Base-by-base conservation (phyloP, 768 basidiomycete genomes). In the Pisolithus microcarpus region DNA sequence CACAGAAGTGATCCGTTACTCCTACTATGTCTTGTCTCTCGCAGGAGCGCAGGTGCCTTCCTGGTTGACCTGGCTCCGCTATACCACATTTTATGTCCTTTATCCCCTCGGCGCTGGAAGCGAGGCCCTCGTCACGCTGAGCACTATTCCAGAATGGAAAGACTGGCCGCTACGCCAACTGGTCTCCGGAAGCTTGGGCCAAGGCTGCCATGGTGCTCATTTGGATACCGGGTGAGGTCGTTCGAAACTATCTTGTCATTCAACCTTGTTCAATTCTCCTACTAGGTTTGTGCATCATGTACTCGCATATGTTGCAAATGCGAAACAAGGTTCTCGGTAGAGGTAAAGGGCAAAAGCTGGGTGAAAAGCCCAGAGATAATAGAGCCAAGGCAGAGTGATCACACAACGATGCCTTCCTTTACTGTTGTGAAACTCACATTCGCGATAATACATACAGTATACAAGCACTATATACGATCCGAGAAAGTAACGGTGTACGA, bases 101-200 rank as follows among this genome's bases (percentile, higher is more conserved):
- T 98, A 99, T 71, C 93, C 91, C 5, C 65, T 92, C 21, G 96
- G 96, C 42, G 95, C 96, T 1, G 78, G 80, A 6, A 92, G 90
- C 21, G 96, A 99, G 68, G 93, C 92, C 0, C 80, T 85, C 64
- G 75, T 95, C 51, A 85, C 84, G 61, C 84, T 82, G 61, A 76
- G 84, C 1, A 87, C 90, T 5, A 77, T 96, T 30, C 87, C 76
- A 62, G 36, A 77, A 65, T 53, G 76, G 74, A 73, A 64, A 37
- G 58, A 50, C 59, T n/a, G 70, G 49, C 66, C 66, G 70, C 56
- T 75, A 53, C 62, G 62, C 45, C 42, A 64, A 61, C 48, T 88
- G 85, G 84, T 68, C 67, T 15, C 62, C 70, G 26, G 71, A 76
- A 7, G 85, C 90, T 55, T 80, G 78, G 54, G 56, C 75, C 52